A percentile compares a stretch with the other conserved stretches of the same genome.
These are phyloP conservation scores for Posidonia australis DNA, from an alignment of 106 monocot species.

Conservation along the genomic window DNA sequence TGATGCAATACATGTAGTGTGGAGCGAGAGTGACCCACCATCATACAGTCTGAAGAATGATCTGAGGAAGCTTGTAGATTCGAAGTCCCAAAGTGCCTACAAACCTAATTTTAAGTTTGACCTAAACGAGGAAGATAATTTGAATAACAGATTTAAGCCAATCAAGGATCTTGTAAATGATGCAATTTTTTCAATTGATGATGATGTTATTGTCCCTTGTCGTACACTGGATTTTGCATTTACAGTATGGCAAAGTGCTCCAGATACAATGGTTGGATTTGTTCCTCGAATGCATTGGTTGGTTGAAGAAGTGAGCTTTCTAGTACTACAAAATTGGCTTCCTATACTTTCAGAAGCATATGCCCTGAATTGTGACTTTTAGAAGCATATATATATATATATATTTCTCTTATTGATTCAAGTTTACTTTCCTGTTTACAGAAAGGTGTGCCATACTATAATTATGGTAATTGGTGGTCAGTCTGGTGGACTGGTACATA, in stretches of 20 bases:
- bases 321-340: too few relatives aligned
- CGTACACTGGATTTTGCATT: conserved; percentile 49
- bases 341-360: too few relatives aligned
- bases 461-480: conserved; percentile 74
- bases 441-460: conserved; percentile 31
- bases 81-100: conserved; percentile 8
- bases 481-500: conserved; percentile 80
- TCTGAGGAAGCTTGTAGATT: conserved; percentile 17
- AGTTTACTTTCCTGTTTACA: conserved; percentile 12
- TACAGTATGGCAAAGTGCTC: conserved; percentile 47
- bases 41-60: conserved; percentile 24
- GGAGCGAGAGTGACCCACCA: conserved; percentile 63
- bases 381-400: too few relatives aligned
- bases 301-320: conserved; percentile 21
- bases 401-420: not conserved
- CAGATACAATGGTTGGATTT: conserved; percentile 65
- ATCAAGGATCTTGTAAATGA: conserved; percentile 35
- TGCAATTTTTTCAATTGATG: conserved; percentile 68
- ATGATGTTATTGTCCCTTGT: conserved; percentile 69
- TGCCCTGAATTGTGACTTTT: too few relatives aligned
- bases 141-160: conserved; percentile 70
- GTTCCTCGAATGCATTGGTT: conserved; percentile 74
- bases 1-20: conserved; percentile 58
- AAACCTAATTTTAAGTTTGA: conserved; percentile 34
- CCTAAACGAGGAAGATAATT: conserved; percentile 45